Conservation (phyloP, 345 rosid genomes). For the Brassica nigra region DNA sequence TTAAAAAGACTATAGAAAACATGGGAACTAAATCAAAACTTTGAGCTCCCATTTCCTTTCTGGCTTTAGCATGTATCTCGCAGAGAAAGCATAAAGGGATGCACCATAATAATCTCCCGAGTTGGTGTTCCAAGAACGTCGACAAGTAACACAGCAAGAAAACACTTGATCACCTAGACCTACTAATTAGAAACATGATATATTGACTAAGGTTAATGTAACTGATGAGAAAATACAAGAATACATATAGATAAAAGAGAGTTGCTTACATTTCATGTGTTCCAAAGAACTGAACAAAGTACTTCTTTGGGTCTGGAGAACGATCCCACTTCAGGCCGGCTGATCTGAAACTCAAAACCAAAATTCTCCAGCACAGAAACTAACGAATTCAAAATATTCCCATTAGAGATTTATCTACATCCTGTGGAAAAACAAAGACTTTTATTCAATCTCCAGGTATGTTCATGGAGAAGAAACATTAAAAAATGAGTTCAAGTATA, state of each 20-base stretch:
- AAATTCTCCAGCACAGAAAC: too few relatives aligned
- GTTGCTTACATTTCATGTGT: slow-evolving; percentile 93
- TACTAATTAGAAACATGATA: slow-evolving; percentile 13
- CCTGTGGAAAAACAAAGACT: slow-evolving; percentile 41
- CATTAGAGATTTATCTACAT: slow-evolving; percentile 37
- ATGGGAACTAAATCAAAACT: too few relatives aligned
- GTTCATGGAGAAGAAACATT: neutral
- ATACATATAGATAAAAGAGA: neutral
- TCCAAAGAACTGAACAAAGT: slow-evolving; percentile 90
- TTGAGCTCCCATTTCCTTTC: too few relatives aligned
- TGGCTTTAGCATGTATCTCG: too few relatives aligned
- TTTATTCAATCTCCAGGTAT: neutral
- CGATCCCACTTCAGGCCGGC: slow-evolving; percentile 80
- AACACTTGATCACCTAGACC: slow-evolving; percentile 8
- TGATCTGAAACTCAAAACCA: slow-evolving; percentile 57
- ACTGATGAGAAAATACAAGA: neutral
- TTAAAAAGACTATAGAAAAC: too few relatives aligned
- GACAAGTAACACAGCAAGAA: neutral
- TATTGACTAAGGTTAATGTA: neutral
- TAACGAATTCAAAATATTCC: too few relatives aligned
- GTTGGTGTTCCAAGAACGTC: too few relatives aligned
- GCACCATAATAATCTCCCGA: too few relatives aligned
- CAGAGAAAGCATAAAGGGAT: too few relatives aligned
- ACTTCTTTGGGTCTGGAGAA: slow-evolving; percentile 76
- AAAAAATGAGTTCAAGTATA: slow-evolving; percentile 4